These are phyloP conservation scores for Coniochaeta sp. DNA, from an alignment of 2,329 filamentous ascomycete species.

Conservation along the genomic window DNA sequence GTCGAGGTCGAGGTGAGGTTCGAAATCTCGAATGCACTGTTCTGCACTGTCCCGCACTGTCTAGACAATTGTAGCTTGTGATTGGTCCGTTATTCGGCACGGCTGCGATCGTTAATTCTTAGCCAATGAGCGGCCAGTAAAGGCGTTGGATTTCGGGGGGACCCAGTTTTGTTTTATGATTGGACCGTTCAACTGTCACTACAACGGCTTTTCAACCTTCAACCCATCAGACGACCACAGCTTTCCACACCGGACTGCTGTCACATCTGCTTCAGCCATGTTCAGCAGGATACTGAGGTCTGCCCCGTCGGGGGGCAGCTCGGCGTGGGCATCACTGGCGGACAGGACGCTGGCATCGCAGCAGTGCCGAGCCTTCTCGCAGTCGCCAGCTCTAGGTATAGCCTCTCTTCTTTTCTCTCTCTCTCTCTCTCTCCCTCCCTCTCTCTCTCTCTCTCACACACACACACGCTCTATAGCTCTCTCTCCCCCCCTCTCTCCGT, in stretches of 20 bases:
- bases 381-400: not conserved
- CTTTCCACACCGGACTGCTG: not conserved
- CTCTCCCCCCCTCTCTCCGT: no score
- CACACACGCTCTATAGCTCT: no score
- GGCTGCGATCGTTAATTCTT: not conserved
- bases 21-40: constrained; percentile 2
- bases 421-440: no score
- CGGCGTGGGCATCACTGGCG: not conserved
- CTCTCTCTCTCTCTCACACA: no score
- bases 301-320: not conserved
- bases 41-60: no score
- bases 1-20: constrained; percentile 1
- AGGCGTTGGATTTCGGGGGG: not conserved
- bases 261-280: not conserved
- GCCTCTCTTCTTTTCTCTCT: not conserved
- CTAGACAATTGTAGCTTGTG: constrained; percentile 15
- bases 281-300: not conserved
- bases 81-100: constrained; percentile 22
- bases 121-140: not conserved
- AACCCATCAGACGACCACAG: not conserved
- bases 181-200: not conserved
- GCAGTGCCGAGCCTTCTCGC: constrained; percentile 1
- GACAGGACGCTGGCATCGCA: not conserved
- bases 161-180: not conserved
- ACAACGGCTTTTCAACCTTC: not conserved